Evolutionary conservation across 2,329 filamentous ascomycete species (phyloP).

Genomic region (Pseudopyricularia cyperi): DNA sequence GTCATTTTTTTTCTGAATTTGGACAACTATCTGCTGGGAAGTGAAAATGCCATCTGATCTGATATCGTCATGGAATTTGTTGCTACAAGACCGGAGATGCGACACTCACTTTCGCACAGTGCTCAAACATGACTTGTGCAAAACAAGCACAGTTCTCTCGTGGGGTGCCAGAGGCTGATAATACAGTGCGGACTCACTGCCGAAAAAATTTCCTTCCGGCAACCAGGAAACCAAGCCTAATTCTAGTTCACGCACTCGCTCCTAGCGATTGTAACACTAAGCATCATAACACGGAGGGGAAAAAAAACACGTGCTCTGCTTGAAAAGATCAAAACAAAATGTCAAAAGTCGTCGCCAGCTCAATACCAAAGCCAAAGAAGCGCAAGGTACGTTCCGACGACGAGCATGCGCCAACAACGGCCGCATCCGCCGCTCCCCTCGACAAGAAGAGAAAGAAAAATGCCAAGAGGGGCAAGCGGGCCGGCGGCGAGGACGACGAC

Average conservation of each 20-base stretch:
- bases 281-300: too few relatives aligned
- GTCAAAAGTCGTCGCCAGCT: neutral
- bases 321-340: too few relatives aligned
- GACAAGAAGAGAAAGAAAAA: slow-evolving; percentile 41
- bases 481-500: slow-evolving; percentile 30
- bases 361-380: slow-evolving; percentile 20
- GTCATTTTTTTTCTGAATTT: too few relatives aligned
- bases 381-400: slow-evolving; percentile 23
- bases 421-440: slow-evolving; percentile 12
- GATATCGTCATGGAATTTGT: too few relatives aligned
- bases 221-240: too few relatives aligned
- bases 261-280: too few relatives aligned
- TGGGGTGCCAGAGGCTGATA: neutral
- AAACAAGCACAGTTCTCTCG: neutral
- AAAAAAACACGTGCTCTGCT: too few relatives aligned
- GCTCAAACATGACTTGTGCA: too few relatives aligned
- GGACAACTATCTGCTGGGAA: too few relatives aligned
- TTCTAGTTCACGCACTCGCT: too few relatives aligned
- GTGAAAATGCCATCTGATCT: too few relatives aligned
- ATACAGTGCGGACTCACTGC: neutral
- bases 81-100: too few relatives aligned
- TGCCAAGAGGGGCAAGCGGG: neutral
- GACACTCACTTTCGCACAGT: neutral
- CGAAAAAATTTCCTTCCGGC: neutral
- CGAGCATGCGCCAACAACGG: slow-evolving; percentile 12